Conservation (phyloP, 75 land plant species). For the Ceratopteris richardii region DNA sequence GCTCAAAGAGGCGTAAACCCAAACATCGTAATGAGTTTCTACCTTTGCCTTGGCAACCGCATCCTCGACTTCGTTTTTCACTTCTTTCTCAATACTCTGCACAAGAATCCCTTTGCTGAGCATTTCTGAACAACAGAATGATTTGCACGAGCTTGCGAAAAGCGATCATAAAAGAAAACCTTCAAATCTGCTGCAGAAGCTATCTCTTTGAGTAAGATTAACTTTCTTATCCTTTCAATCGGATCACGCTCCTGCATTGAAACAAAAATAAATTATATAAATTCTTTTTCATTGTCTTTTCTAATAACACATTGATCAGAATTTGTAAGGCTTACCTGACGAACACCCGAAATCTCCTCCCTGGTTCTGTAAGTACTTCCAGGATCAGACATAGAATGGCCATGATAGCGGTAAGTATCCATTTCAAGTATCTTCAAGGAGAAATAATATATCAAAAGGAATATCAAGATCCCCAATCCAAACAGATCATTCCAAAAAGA, state of each 20-base stretch:
- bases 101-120: neutral
- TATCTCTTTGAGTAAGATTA: conserved; percentile 61
- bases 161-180: conserved; percentile 26
- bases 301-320: too few species aligned
- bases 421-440: conserved; percentile 80
- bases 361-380: conserved; percentile 98
- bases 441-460: neutral
- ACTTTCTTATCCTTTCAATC: conserved; percentile 86
- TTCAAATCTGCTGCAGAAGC: conserved; percentile 78
- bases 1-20: too few species aligned
- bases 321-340: conserved; percentile 51
- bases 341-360: conserved; percentile 89
- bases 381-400: conserved; percentile 99
- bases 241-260: conserved; percentile 86
- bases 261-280: neutral
- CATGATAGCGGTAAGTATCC: conserved; percentile 98
- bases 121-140: neutral
- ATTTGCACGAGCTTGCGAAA: neutral
- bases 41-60: conserved; percentile 95
- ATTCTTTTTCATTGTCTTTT: neutral
- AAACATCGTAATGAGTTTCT: too few species aligned
- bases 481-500: neutral
- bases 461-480: neutral
- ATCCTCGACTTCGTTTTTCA: conserved; percentile 88
- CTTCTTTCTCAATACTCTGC: conserved; percentile 83